Evolutionary conservation across 495 filamentous ascomycete genomes (phyloP).

Genomic region (Xylaria bambusicola): DNA sequence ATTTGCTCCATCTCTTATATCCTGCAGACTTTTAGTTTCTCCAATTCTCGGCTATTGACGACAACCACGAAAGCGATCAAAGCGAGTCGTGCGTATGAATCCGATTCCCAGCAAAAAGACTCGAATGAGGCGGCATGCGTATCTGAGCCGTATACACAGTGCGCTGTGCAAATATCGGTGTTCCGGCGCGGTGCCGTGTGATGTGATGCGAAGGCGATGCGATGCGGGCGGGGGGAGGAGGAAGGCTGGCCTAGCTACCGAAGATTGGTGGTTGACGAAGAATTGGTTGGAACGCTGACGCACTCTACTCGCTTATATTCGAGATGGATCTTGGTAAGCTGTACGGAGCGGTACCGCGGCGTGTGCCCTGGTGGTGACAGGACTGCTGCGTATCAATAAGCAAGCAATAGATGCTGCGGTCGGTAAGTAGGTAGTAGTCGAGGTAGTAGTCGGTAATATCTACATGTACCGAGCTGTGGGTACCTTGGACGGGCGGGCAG

Average conservation of each 20-base stretch:
- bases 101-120: neutral
- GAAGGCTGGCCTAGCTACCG: slow-evolving; percentile 8
- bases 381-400: too few relatives aligned
- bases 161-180: slow-evolving; percentile 1
- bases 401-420: too few relatives aligned
- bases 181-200: neutral
- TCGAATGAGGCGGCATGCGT: neutral
- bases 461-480: too few relatives aligned
- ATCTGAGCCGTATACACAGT: slow-evolving; percentile 3
- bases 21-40: neutral
- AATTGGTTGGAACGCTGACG: neutral
- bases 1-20: slow-evolving; percentile 14
- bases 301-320: slow-evolving; percentile 7
- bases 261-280: neutral
- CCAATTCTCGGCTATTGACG: neutral
- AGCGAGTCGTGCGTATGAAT: neutral
- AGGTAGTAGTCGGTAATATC: too few relatives aligned
- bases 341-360: too few relatives aligned
- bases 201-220: slow-evolving; percentile 4
- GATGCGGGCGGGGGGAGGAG: slow-evolving; percentile 3
- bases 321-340: too few relatives aligned
- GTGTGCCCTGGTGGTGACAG: too few relatives aligned
- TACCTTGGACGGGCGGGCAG: too few relatives aligned
- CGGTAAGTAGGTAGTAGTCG: too few relatives aligned
- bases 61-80: neutral